Base-by-base conservation (phyloP, 352 stramenopile genomes). In the Pythium plurisporium region DNA sequence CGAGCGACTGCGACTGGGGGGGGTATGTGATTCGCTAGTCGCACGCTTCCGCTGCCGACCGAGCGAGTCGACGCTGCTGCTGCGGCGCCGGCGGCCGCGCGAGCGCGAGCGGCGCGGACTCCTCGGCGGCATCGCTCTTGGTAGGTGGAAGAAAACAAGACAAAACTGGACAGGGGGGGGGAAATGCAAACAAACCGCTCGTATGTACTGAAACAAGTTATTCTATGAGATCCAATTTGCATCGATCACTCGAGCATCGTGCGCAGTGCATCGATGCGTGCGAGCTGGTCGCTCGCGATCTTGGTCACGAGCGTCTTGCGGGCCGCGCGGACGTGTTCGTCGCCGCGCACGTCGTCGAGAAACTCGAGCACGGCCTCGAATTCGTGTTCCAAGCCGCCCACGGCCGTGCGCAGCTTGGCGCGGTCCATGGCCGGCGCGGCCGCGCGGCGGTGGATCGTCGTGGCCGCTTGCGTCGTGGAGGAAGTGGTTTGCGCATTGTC, bases 341-440 rank as follows among this genome's bases (percentile, higher is more conserved):
- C 70, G 19, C 80, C 80, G 30, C 78, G 80, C 23, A 91, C 59
- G 52, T 81, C 74, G 57, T 93, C 80, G 42, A 90, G 61, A 40
- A 91, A 89, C 57, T 82, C 77, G 38, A 93, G 71, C 38, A 90
- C 74, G 41, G 79, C 78, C 48, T 90, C 82, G 40, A 89, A 87
- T 53, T 93, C 82, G 53, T 86, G 78, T 52, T 92, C 82, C 43
- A 92, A 76, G 12, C 75, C 68, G 23, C 59, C 70, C 2, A 73
- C 72, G 2, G 64, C 55, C 12, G 65, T 64, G 23, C 86, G 44
- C 17, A 86, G 59, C 59, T 81, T 82, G 9, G 55, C 69, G 34
- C 75, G 75, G 57, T 64, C 72, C 20, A 76, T 50, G 2, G 48
- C 41, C 30, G 42, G 37, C 20, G 46, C 29, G 46, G 17, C 48